Base-by-base conservation (phyloP, 257 asterid genomes). In the Solanum sitiens region DNA sequence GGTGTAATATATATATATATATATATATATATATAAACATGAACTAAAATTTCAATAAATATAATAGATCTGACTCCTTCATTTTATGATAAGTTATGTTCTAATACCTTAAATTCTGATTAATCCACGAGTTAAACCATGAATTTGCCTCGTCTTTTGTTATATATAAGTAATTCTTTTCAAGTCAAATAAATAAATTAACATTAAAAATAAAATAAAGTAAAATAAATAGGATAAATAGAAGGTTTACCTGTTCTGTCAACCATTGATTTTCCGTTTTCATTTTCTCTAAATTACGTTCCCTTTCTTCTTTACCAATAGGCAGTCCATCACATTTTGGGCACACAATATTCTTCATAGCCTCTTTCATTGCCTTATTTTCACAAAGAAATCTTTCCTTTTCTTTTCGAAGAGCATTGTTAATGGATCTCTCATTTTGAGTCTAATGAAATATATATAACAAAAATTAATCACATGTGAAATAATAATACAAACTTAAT, bases 281-380 rank as follows among this genome's bases (percentile, higher is more conserved):
- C 87, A 94, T 37, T 37, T 83, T 87, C 86, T 93, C 92, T 37
- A 94, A 21, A 56, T 65, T 86, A 32, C 39, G 86, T 50, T 13
- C 65, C 86, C 92, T 90, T 63, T 90, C 95, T 45, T 90, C 93
- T 70, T 91, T 94, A 3, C 93, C 88, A 30, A 75, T 65, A 5
- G 85, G 74, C 6, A 90, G 84, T 74, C 92, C 94, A n/a, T 86
- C 1, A 75, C 98, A 95, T 7, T 84, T 39, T 1, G 87, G 91
- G 89, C 96, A 94, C 1, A 86, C 6, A 23, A 89, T 45, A 89
- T 83, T 94, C 80, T 86, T 88, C 86, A 94, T 63, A 6, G 94
- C 91, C 74, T 93, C 93, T 86, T 86, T 92, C 90, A 93, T 88
- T n/a, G 94, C 94, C 23, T 91, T 88, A 88, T 94, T 93, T 91